A percentile compares a stretch with the other conserved stretches of the same genome.
Evolutionary conservation across 352 stramenopile species (phyloP).

Genomic region (Pythium folliculosum): DNA sequence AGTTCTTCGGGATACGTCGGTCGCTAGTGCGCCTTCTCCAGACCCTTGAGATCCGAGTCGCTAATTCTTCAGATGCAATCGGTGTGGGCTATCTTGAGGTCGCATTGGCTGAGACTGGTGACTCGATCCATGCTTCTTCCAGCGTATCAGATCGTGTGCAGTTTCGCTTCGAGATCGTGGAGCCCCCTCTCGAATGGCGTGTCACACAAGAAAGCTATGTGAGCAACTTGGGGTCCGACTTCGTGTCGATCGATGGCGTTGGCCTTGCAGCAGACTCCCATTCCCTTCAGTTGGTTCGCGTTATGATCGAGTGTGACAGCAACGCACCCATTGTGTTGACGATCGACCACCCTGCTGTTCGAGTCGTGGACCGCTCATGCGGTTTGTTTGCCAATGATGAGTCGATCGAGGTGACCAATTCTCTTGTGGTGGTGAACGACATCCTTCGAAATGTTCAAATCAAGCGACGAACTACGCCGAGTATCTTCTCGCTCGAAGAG

Average conservation of each 20-base stretch:
- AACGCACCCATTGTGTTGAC: not conserved
- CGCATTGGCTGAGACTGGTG: not conserved
- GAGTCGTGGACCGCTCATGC: not conserved
- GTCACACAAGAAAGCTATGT: not conserved
- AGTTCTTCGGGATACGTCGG: conserved; percentile 17
- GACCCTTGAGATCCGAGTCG: conserved; percentile 6
- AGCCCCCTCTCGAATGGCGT: conserved; percentile 5
- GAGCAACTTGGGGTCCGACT: not conserved
- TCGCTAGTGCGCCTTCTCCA: conserved; percentile 7
- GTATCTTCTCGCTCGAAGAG: not conserved
- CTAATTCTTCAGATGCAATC: not conserved
- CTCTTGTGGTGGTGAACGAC: not conserved
- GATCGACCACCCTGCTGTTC: conserved; percentile 1
- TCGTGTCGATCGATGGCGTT: conserved; percentile 5
- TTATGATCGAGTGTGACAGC: conserved; percentile 7
- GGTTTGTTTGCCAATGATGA: not conserved
- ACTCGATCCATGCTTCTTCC: conserved; percentile 1
- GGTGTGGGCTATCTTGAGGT: conserved; percentile 7
- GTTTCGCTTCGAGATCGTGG: conserved; percentile 5
- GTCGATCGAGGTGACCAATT: conserved; percentile 1
- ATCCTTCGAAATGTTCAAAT: conserved; percentile 2
- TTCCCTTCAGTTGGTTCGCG: not conserved
- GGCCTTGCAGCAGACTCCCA: not conserved
- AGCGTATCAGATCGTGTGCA: not conserved
- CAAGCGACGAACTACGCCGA: not conserved